Conservation (phyloP, 164 flowering plant genomes). For the Brasenia schreberi region DNA sequence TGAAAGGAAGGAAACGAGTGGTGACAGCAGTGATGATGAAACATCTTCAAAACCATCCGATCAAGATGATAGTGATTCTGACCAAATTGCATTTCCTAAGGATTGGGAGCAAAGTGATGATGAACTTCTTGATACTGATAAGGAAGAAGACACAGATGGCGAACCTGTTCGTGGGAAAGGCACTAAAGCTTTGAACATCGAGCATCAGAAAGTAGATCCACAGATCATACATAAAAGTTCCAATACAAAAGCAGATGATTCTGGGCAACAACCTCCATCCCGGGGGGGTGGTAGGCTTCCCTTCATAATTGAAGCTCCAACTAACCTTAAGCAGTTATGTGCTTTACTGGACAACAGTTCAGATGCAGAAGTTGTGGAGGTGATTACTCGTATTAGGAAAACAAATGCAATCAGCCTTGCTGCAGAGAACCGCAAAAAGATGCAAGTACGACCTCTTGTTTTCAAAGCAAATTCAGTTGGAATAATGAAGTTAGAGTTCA, state of each 20-base stretch:
- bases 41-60: constrained; percentile 34
- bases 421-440: constrained; percentile 83
- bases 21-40: constrained; percentile 30
- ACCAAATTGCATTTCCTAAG: constrained; percentile 24
- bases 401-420: constrained; percentile 65
- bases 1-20: constrained; percentile 24
- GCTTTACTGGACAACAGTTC: constrained; percentile 44
- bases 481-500: too few relatives aligned
- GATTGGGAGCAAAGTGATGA: constrained; percentile 99
- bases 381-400: constrained; percentile 55
- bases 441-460: constrained; percentile 46
- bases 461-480: too few relatives aligned
- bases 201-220: constrained; percentile 10
- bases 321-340: constrained; percentile 42
- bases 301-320: constrained; percentile 68
- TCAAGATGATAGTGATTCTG: constrained; percentile 18
- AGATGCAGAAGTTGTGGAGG: constrained; percentile 44
- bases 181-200: constrained; percentile 4
- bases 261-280: constrained; percentile 10
- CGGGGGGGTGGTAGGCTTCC: constrained; percentile 39
- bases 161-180: constrained; percentile 10
- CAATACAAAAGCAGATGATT: constrained; percentile 3
- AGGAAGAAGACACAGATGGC: constrained; percentile 24
- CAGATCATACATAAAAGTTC: constrained; percentile 10
- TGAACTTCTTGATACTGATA: constrained; percentile 31